Conservation (phyloP, 768 basidiomycete genomes). For the Aureoboletus auriporus region DNA sequence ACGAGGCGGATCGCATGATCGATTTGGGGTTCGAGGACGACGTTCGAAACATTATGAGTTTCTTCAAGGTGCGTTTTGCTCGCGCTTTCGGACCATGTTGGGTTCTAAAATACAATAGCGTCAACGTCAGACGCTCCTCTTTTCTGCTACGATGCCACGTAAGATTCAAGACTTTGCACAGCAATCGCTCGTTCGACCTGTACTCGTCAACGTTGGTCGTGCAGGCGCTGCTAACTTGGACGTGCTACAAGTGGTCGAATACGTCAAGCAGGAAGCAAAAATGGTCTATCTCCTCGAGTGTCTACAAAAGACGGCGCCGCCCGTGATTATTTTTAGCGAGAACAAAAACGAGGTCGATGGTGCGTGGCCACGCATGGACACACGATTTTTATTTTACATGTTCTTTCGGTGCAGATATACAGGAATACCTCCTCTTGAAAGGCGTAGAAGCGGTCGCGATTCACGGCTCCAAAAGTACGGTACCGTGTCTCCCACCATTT, state of each 20-base stretch:
- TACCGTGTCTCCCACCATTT: background rate
- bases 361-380: conserved; percentile 30
- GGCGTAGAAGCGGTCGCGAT: conserved; percentile 99
- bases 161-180: conserved; percentile 99
- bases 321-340: conserved; percentile 96
- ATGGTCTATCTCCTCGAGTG: conserved; percentile 99
- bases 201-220: conserved; percentile 95
- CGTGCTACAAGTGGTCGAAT: conserved; percentile 94
- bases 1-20: conserved; percentile 99
- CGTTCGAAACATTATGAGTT: conserved; percentile 98
- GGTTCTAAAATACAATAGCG: conserved; percentile 43
- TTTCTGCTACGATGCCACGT: conserved; percentile 98
- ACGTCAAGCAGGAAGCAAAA: conserved; percentile 99
- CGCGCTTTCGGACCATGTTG: background rate
- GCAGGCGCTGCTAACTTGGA: conserved; percentile 98
- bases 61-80: conserved; percentile 72
- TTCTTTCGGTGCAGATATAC: conserved; percentile 67
- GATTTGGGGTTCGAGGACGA: conserved; percentile 99
- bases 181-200: conserved; percentile 90
- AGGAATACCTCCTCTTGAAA: conserved; percentile 94
- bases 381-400: background rate
- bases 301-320: conserved; percentile 96
- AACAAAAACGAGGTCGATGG: conserved; percentile 99
- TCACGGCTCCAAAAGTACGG: conserved; percentile 92
- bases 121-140: conserved; percentile 94